Base-by-base conservation (phyloP, 116 monocot species). In the Trichopus zeylanicus region DNA sequence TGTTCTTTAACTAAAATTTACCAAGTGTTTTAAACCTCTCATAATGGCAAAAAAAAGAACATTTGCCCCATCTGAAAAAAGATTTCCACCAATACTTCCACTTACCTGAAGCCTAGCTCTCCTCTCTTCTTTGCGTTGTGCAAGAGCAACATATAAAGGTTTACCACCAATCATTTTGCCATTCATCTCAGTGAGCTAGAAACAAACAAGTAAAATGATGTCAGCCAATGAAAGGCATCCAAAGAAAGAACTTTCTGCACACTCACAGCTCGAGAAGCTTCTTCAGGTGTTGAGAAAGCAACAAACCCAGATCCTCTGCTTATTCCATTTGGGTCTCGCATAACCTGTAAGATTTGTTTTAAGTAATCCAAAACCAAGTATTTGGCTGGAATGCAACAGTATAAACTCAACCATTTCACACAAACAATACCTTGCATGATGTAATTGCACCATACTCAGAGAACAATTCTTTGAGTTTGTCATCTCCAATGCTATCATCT, bases 291-390 rank as follows among this genome's bases (percentile, higher is more conserved):
- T 9, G 67, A 68, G 51, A 84, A 85, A 55, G 90, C 85, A 70
- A 85, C 90, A 72, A 90, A 90, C 13, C 85, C 85, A 68, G 79
- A 82, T 54, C 81, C 90, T 56, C 70, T 78, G 59, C 85, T 90
- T 37, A 70, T 53, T 15, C 90, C 81, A 69, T 76, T 79, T 57
- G 75, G 63, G 64, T 85, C 81, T 20, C 81, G 70, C 90, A 90
- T 70, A 23, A 76, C 66, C 76, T 76, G 19, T 1, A 53, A 47
- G n/a, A 7, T n/a, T 55, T 53, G 8, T 25, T 56, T 26, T 48
- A 47, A 23, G 8, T 55, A 8, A 56, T 26, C 15, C 34, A 19
- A 16, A 7, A 7, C 15, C 3, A 59, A 21, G 34, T n/a, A 19
- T 19, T 19, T 19, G 13, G 37, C 37, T 16, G 10, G 26, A 48